phyloP scores from a whole-genome alignment of 2,329 filamentous ascomycete genomes.

The Neonectria sp. region DNA sequence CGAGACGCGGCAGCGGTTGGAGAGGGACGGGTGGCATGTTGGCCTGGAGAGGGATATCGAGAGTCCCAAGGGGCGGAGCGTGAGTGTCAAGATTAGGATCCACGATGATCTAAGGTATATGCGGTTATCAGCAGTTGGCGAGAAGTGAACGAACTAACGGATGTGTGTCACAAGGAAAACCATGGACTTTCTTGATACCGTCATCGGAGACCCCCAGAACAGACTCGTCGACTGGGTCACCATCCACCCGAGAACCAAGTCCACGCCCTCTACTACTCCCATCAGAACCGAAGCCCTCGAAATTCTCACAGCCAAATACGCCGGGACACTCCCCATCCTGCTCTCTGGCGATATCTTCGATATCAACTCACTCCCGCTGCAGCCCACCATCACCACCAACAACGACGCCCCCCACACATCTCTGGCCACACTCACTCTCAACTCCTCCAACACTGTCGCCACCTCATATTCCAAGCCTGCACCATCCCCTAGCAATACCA shows the following conservation, averaged over 20 bases:
- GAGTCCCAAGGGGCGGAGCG: constrained; percentile 65
- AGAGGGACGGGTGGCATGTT: constrained; percentile 68
- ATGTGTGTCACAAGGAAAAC: constrained; percentile 58
- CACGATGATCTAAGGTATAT: constrained; percentile 72
- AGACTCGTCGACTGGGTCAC: constrained; percentile 77
- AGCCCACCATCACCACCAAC: constrained; percentile 47
- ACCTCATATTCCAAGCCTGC: constrained; percentile 19
- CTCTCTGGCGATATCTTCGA: constrained; percentile 80
- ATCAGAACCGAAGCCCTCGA: constrained; percentile 75
- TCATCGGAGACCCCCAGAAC: constrained; percentile 67
- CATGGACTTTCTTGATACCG: constrained; percentile 74
- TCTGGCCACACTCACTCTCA: constrained; percentile 51
- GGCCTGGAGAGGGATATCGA: constrained; percentile 59
- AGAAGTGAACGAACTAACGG: neutral
- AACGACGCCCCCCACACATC: constrained; percentile 36
- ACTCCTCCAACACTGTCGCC: constrained; percentile 28
- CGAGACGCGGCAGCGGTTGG: constrained; percentile 68
- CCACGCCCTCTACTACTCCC: constrained; percentile 72
- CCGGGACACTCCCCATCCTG: constrained; percentile 72
- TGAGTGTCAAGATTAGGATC: constrained; percentile 80
- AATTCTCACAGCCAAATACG: constrained; percentile 66
- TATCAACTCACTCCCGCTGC: constrained; percentile 64
- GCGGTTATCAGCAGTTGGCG: too few relatives aligned
- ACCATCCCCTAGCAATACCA: constrained; percentile 59
- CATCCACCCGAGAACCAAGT: constrained; percentile 76